Base-by-base conservation (phyloP, 2,329 filamentous ascomycete species). In the Penicillium rolfsii region DNA sequence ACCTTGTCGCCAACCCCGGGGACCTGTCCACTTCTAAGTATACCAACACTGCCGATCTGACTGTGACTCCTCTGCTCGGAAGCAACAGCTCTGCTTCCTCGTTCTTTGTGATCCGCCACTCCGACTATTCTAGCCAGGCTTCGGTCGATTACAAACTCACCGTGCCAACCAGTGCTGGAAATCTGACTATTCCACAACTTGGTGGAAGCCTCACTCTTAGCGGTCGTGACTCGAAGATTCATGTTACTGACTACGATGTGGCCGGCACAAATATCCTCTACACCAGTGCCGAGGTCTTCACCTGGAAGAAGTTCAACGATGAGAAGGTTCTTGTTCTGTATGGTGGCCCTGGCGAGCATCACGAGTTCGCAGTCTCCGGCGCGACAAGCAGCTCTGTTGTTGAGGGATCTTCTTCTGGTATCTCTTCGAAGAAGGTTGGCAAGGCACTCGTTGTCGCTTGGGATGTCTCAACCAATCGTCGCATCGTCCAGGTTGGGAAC, bases 91-190 rank as follows among this genome's bases (percentile, higher is more conserved):
- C 84, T 0, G 80, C 77, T 38, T 62, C 66, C 0, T 80, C 81
- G 2, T 84, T 80, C 30, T 93, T 87, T 71, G 81, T 93, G 1
- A 77, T 88, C 4, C 81, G 89, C 40, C 90, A 94, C 69, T 74
- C 84, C 0, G 84, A 87, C 58, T 91, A 90, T 70, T 83, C 85
- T n/a, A 84, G 82, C 16, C 76, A 81, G 0, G 80, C 76, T 0
- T 82, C 84, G 0, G 85, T 85, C 0, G 76, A 80, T 0, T 94
- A 93, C 72, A 87, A 81, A 16, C 78, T 93, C 36, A 87, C 76
- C 1, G 74, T 94, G 0, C 69, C 74, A 7, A 80, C 77, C 9
- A 79, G 77, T 62, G 68, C 70, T 41, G 79, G 79, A 14, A 63
- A 69, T 2, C 24, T 81, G 48, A 79, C 72, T 0, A 69, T 80